Base-by-base conservation (phyloP, 345 rosid genomes). In the Rhizophora apiculata region DNA sequence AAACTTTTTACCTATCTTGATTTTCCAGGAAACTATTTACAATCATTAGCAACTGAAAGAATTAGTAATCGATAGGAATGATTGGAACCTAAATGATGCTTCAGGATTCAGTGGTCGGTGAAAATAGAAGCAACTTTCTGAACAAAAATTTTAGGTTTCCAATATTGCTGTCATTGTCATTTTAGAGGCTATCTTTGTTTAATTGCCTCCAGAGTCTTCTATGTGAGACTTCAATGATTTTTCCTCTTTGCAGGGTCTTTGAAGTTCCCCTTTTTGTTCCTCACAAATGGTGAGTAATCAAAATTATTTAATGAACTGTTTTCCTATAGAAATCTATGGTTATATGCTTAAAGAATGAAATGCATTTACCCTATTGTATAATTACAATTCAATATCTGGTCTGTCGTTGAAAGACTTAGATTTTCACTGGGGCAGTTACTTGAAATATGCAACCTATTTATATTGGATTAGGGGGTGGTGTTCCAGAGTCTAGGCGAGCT, bases 261-360 rank as follows among this genome's bases (percentile, higher is more conserved):
- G 76, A 76, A 69, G 68, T 76, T 76, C 61, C 88, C 85, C 3
- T 82, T 78, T 60, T 67, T 84, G 69, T 84, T 84, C 77, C 70
- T 84, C 71, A 84, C 81, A 43, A 82, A 84, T 67, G 88, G 85
- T 84, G 73, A 73, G 85, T 21, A 30, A 19, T 66, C 56, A 16
- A 22, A 30, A 46, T 43, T 7, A 36, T 66, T 24, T 24, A 30
- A 6, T 31, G 37, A 65, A 63, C 26, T 27, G 19, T 55, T 53
- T 36, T 20, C 21, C 32, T 4, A 15, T 43, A 20, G 30, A 54
- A 31, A 2, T 31, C 18, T 8, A 64, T 29, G 9, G 24, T 32
- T 51, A 15, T 36, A 48, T 46, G 56, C 19, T 21, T 20, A 43
- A 27, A 46, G 56, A 9, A 39, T 6, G 27, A 43, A 24, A 16